These are phyloP conservation scores for Backusella mclennaniae DNA, from an alignment of 192 early-diverging fungal genomes.

Conservation along the genomic window DNA sequence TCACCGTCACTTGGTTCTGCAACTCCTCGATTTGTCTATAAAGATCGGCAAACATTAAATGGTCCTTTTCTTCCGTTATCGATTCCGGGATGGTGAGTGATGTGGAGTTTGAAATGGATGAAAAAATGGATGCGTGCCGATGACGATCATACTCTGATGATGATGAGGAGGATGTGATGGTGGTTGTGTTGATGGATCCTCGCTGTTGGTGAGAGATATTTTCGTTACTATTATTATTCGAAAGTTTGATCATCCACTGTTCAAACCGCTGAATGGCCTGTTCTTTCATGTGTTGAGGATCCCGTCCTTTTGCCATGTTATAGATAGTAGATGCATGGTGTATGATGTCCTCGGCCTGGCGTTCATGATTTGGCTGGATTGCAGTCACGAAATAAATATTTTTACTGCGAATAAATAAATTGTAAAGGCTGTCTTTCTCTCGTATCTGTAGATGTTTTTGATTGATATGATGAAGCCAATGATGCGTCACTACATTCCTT, in stretches of 20 bases:
- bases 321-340: not conserved
- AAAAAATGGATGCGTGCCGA: constrained; percentile 4
- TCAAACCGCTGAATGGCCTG: not conserved
- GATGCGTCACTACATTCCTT: not conserved
- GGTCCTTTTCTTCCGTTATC: constrained; percentile 8
- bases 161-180: not conserved
- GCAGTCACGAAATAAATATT: not conserved
- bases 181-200: not conserved
- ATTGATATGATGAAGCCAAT: not conserved
- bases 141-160: not conserved
- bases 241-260: not conserved
- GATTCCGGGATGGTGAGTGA: not conserved
- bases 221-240: not conserved
- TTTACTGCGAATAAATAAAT: not conserved
- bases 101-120: not conserved
- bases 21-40: constrained; percentile 30
- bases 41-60: constrained; percentile 7
- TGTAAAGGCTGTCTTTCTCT: not conserved
- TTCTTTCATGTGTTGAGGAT: not conserved
- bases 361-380: not conserved
- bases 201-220: not conserved
- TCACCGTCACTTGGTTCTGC: constrained; percentile 23
- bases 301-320: not conserved
- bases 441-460: not conserved
- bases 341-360: not conserved